These are phyloP conservation scores for Stellera chamaejasme DNA, from an alignment of 345 rosid genomes.

Conservation along the genomic window DNA sequence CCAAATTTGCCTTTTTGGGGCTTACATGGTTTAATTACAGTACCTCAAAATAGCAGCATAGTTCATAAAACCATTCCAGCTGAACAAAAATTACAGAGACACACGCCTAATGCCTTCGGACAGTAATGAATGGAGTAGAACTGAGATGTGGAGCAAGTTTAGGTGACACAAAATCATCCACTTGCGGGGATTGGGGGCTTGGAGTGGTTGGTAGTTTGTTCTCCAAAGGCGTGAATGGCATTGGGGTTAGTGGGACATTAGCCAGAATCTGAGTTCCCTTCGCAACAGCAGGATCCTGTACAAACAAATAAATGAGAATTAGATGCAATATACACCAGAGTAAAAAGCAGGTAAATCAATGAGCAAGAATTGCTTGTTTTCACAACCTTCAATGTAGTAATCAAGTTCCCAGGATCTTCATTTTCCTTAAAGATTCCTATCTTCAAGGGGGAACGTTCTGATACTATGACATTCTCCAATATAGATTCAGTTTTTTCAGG, in stretches of 20 bases:
- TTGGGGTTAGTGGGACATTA: constrained; percentile 31
- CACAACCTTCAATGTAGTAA: constrained; percentile 43
- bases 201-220: constrained; percentile 43
- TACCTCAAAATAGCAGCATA: too few species aligned
- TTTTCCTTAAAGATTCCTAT: constrained; percentile 41
- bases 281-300: constrained; percentile 53
- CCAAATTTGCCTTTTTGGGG: too few species aligned
- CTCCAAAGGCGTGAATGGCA: constrained; percentile 49
- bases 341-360: constrained; percentile 42
- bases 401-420: constrained; percentile 34
- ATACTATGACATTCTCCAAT: neutral
- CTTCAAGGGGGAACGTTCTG: constrained; percentile 10
- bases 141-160: constrained; percentile 34
- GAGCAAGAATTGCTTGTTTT: constrained; percentile 55
- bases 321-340: too few species aligned
- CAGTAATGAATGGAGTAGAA: constrained; percentile 52
- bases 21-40: too few species aligned
- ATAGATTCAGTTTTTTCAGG: constrained; percentile 21
- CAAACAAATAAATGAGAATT: neutral
- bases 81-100: neutral
- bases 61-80: too few species aligned
- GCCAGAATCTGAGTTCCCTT: constrained; percentile 21
- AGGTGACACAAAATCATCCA: constrained; percentile 37
- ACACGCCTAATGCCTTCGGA: constrained; percentile 23
- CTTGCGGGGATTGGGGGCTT: constrained; percentile 20